These are phyloP conservation scores for Aspergillus olivimuriae DNA, from an alignment of 495 filamentous ascomycete genomes.

Conservation along the genomic window DNA sequence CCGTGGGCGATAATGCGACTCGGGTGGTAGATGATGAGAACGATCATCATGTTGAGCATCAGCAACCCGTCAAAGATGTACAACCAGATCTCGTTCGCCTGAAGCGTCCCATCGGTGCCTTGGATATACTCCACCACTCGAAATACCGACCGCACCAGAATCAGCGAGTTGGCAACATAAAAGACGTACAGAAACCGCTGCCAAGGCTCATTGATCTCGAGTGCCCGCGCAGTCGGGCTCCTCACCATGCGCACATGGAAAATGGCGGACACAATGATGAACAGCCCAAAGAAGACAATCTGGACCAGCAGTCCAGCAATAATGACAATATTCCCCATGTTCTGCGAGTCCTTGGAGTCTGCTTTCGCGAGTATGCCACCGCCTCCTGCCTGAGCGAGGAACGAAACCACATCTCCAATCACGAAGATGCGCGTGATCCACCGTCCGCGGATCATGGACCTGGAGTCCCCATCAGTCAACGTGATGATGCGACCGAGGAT, in stretches of 20 bases:
- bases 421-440: constrained; percentile 26
- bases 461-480: constrained; percentile 29
- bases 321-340: constrained; percentile 31
- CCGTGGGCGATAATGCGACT: constrained; percentile 4
- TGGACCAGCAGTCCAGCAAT: constrained; percentile 37
- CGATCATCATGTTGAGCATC: constrained; percentile 44
- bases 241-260: constrained; percentile 22
- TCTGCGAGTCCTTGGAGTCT: neutral
- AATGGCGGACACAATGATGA: constrained; percentile 30
- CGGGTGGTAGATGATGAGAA: constrained; percentile 30
- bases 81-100: constrained; percentile 45
- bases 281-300: constrained; percentile 41
- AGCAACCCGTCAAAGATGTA: constrained; percentile 52
- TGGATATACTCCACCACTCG: constrained; percentile 52
- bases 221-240: constrained; percentile 9
- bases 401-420: constrained; percentile 21
- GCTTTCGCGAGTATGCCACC: neutral
- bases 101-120: constrained; percentile 40
- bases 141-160: constrained; percentile 51
- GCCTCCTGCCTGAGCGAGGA: constrained; percentile 15
- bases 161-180: constrained; percentile 41
- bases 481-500: constrained; percentile 42
- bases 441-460: constrained; percentile 10
- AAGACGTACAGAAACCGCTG: constrained; percentile 36
- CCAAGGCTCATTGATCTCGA: constrained; percentile 31